Conservation (phyloP, 805 yeast species). For the Yarrowia bubula region DNA sequence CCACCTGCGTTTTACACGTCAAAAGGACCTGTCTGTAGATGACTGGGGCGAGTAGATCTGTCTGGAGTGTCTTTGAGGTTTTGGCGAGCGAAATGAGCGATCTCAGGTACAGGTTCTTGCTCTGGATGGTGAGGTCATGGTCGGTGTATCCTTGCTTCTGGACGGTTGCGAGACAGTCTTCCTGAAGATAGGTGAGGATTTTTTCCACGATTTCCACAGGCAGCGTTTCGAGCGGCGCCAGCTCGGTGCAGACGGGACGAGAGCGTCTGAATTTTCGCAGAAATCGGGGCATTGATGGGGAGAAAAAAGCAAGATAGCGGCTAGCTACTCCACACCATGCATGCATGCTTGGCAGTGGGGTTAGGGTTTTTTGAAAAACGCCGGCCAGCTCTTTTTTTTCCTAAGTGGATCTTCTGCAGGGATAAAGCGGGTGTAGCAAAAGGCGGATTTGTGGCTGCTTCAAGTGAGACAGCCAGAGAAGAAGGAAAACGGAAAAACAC, state of each 20-base stretch:
- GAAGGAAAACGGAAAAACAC: too few relatives aligned
- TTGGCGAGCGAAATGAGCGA: slow-evolving; percentile 5
- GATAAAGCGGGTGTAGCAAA: background rate
- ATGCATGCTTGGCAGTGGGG: slow-evolving; percentile 12
- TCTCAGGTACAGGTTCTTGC: slow-evolving; percentile 15
- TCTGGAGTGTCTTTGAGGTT: background rate
- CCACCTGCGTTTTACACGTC: slow-evolving; percentile 8
- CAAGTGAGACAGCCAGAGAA: background rate
- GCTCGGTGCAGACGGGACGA: background rate
- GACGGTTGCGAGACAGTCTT: background rate
- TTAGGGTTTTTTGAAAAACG: background rate
- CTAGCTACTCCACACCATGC: background rate
- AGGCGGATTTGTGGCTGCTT: background rate
- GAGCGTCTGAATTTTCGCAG: slow-evolving; percentile 12
- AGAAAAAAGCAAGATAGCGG: background rate
- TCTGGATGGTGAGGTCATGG: slow-evolving; percentile 6
- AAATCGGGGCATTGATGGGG: slow-evolving; percentile 9
- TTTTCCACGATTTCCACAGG: slow-evolving; percentile 19
- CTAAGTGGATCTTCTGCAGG: background rate
- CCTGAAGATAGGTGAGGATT: background rate
- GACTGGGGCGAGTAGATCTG: slow-evolving; percentile 16
- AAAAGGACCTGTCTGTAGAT: slow-evolving; percentile 18
- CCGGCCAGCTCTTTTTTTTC: too few relatives aligned
- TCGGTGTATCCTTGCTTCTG: background rate
- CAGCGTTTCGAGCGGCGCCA: slow-evolving; percentile 10